Conservation (phyloP, 257 asterid species). For the Plectranthus barbatus region DNA sequence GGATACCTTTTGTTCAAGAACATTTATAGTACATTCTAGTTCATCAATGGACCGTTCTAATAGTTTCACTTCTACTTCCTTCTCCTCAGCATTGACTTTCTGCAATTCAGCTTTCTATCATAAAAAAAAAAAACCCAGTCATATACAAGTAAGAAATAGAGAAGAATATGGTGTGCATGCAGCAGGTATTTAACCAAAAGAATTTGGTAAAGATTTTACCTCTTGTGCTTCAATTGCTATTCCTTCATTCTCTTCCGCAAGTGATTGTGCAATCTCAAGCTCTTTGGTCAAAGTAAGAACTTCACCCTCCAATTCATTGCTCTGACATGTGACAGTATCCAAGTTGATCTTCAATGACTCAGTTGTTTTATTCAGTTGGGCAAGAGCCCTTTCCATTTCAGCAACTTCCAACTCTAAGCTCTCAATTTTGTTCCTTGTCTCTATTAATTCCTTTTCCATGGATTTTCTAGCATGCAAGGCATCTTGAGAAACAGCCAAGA, state of each 20-base stretch:
- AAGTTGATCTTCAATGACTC: slow-evolving; percentile 52
- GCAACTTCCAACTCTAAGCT: slow-evolving; percentile 57
- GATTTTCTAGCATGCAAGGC: slow-evolving; percentile 38
- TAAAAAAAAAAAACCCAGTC: slow-evolving; percentile 5
- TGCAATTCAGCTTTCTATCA: slow-evolving; percentile 51
- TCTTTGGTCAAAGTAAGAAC: slow-evolving; percentile 40
- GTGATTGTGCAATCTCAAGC: slow-evolving; percentile 47
- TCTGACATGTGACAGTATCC: slow-evolving; percentile 39
- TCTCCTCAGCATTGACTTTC: slow-evolving; percentile 56
- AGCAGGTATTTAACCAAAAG: background rate
- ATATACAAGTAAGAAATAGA: slow-evolving; percentile 22
- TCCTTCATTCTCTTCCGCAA: slow-evolving; percentile 68
- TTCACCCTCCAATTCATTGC: slow-evolving; percentile 43
- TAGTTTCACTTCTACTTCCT: slow-evolving; percentile 83
- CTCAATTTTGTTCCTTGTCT: slow-evolving; percentile 35
- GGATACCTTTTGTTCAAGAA: slow-evolving; percentile 83
- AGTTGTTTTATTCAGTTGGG: slow-evolving; percentile 42
- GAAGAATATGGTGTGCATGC: background rate
- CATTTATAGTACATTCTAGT: slow-evolving; percentile 79
- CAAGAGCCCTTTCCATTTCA: slow-evolving; percentile 52
- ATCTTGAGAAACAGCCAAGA: slow-evolving; percentile 39
- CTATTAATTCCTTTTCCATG: slow-evolving; percentile 49
- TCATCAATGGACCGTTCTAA: slow-evolving; percentile 87
- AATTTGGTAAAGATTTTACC: slow-evolving; percentile 30
- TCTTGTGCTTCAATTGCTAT: slow-evolving; percentile 67